Evolutionary conservation across 371 early-diverging fungal genomes (phyloP).

Genomic region (Blastocladiella emersonii): DNA sequence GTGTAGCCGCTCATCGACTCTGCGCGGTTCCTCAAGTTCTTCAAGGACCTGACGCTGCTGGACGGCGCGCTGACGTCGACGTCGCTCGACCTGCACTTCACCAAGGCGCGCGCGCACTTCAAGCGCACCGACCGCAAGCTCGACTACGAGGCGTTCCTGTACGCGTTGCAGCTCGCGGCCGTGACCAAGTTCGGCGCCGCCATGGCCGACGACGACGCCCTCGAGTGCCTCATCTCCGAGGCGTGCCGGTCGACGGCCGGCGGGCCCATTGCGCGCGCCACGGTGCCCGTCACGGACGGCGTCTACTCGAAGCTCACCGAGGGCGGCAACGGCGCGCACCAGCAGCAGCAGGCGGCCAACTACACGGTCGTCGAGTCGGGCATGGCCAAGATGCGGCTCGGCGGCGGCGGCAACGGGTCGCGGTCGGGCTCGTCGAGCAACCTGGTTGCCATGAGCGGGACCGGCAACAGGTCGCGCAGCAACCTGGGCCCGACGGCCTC

Average conservation of each 20-base stretch:
- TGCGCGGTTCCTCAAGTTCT: neutral
- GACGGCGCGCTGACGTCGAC: neutral
- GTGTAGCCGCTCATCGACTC: neutral
- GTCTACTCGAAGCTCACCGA: neutral
- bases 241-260: neutral
- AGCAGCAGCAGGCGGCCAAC: too few species aligned
- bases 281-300: neutral
- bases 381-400: too few species aligned
- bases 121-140: neutral
- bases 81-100: neutral
- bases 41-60: neutral
- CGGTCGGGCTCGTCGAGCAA: too few species aligned
- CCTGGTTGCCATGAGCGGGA: too few species aligned
- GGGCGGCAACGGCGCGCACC: too few species aligned
- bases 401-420: too few species aligned
- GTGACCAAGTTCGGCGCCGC: neutral
- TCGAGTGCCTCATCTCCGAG: neutral
- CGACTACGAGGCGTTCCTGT: neutral
- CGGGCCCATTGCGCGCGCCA: neutral
- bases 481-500: too few species aligned
- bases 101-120: neutral
- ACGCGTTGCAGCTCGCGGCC: neutral
- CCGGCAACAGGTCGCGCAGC: too few species aligned
- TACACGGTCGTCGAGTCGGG: too few species aligned
- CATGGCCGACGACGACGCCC: neutral